Conservation (phyloP, 371 early-diverging fungal genomes). For the Agmasoma carcini region DNA sequence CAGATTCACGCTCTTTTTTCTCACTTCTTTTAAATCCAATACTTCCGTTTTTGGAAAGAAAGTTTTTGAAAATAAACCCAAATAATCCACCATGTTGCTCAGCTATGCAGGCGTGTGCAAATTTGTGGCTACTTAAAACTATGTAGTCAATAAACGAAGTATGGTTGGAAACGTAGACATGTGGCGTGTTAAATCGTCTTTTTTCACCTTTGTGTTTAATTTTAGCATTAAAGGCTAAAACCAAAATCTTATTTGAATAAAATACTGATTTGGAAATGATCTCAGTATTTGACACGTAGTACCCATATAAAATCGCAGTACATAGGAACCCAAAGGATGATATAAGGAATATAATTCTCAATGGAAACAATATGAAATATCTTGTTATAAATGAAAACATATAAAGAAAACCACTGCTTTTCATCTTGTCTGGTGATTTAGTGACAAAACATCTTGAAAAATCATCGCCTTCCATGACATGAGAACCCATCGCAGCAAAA, state of each 20-base stretch:
- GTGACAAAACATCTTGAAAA: conserved; percentile 46
- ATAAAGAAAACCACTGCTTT: conserved; percentile 32
- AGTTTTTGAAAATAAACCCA: conserved; percentile 59
- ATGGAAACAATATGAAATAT: conserved; percentile 47
- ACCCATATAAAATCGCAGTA: conserved; percentile 17
- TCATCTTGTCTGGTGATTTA: conserved; percentile 18
- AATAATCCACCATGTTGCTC: conserved; percentile 58
- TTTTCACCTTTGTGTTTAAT: conserved; percentile 59
- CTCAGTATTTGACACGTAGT: not conserved
- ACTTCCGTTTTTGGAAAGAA: conserved; percentile 59
- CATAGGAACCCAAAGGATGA: not conserved
- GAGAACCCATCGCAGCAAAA: conserved; percentile 29
- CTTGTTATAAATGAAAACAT: conserved; percentile 42
- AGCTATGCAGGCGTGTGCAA: conserved; percentile 63
- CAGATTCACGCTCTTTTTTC: conserved; percentile 56
- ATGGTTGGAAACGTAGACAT: conserved; percentile 64
- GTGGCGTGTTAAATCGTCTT: conserved; percentile 56
- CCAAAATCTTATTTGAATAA: conserved; percentile 26
- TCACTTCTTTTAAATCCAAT: conserved; percentile 62
- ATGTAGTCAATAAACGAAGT: conserved; percentile 67
- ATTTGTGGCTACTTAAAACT: conserved; percentile 59
- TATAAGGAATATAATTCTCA: conserved; percentile 25
- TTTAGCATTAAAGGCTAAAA: conserved; percentile 26
- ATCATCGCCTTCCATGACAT: conserved; percentile 41
- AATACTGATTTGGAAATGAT: conserved; percentile 8